Base-by-base conservation (phyloP, 345 rosid species). In the Angophora floribunda region DNA sequence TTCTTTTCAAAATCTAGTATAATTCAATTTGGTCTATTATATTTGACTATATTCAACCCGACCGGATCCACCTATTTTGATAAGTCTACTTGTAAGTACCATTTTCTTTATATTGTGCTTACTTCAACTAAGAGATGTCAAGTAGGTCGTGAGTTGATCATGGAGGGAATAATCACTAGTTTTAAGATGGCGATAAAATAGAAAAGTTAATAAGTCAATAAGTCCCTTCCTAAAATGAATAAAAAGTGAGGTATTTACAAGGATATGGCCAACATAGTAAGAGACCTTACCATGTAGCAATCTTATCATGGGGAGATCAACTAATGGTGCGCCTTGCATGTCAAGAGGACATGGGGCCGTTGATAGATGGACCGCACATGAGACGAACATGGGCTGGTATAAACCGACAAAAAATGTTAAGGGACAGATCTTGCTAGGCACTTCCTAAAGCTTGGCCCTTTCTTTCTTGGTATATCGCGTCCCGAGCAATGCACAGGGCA, bases 11-110 rank as follows among this genome's bases (percentile, higher is more conserved):
- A 3, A 53, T 53, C 4, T 53, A 53, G 59, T 53, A 21, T 53
- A 53, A 26, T 26, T 53, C 26, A 21, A 53, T 53, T 26, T 53
- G 2, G 11, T 53, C 26, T 53, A 21, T 21, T 53, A 10, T 8
- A 21, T 53, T 53, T 3, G 59, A 3, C 26, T 26, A 53, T 7
- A 53, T 53, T 53, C 11, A 2, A 19, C 26, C 26, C 59, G 0
- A 21, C 21, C 26, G 1, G 0, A 7, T 21, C 2, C 1, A 3
- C 59, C 10, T 1, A n/a, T n/a, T n/a, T n/a, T n/a, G n/a, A n/a
- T n/a, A n/a, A 1, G 59, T 53, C 59, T 53, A 53, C 65, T 59
- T 0, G 14, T 59, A 59, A 59, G 65, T 59, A 59, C 14, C n/a
- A 26, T 26, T 59, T 59, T 26, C 30, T 26, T 26, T 24, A 59